phyloP scores from a whole-genome alignment of 2,329 filamentous ascomycete genomes.

The Boeremia exigua region DNA sequence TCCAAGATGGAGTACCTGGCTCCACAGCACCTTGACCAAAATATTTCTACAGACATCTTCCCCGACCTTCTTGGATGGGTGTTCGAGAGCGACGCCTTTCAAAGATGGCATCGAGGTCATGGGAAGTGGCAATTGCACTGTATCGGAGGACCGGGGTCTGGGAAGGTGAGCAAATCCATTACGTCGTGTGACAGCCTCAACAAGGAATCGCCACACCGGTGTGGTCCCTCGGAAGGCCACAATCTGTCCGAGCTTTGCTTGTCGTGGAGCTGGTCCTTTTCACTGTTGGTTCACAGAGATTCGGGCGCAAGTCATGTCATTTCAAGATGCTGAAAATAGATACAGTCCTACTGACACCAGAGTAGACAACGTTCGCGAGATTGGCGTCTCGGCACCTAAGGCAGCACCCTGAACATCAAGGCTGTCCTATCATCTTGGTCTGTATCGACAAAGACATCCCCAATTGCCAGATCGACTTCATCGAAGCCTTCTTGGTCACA shows the following conservation, averaged over 20 bases:
- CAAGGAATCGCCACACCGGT: not conserved
- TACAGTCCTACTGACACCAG: not conserved
- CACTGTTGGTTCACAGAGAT: too few relatives aligned
- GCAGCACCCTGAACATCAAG: not conserved
- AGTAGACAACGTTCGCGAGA: constrained; percentile 12
- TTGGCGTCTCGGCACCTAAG: not conserved
- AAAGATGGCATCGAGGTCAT: constrained; percentile 11
- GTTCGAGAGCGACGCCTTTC: constrained; percentile 15
- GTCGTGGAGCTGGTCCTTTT: too few relatives aligned
- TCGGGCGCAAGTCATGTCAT: too few relatives aligned
- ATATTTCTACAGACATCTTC: constrained; percentile 25
- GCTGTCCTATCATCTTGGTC: not conserved
- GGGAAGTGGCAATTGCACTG: constrained; percentile 27
- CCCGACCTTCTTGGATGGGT: constrained; percentile 21
- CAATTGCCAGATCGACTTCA: constrained; percentile 6
- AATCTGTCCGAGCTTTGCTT: not conserved
- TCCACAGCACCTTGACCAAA: not conserved
- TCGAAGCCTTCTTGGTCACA: constrained; percentile 17
- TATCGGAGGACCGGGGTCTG: constrained; percentile 26
- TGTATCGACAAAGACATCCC: constrained; percentile 6
- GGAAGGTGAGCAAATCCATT: constrained; percentile 19
- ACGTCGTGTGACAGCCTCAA: not conserved
- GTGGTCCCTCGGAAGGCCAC: not conserved
- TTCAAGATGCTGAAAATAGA: too few relatives aligned
- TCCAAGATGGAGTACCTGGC: not conserved